Conservation (phyloP, 179 eudicot species). For the Spergularia azorica region DNA sequence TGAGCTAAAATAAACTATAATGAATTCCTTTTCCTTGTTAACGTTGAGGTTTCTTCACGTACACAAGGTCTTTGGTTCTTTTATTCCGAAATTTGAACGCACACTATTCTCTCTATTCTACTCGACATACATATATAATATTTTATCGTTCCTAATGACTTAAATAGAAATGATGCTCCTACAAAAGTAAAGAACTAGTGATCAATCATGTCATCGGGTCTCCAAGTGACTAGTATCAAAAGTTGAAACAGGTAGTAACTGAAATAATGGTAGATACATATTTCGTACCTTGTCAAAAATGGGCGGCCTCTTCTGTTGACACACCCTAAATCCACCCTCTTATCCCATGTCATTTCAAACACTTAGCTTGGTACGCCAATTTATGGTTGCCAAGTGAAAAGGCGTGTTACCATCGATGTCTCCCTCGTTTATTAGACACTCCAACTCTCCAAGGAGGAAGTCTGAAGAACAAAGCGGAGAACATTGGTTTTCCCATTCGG, state of each 20-base stretch:
- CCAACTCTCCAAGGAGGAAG: neutral
- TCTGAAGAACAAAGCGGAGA: conserved; percentile 1
- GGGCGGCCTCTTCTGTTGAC: too few relatives aligned
- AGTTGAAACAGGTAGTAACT: neutral
- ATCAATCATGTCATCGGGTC: neutral
- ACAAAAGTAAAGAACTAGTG: too few relatives aligned
- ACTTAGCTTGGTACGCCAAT: neutral
- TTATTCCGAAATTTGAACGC: too few relatives aligned
- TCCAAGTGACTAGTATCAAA: neutral
- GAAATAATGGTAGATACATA: neutral
- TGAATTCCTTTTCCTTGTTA: too few relatives aligned
- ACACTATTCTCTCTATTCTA: too few relatives aligned
- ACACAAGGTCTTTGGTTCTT: too few relatives aligned
- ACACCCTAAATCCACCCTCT: neutral
- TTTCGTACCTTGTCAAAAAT: too few relatives aligned
- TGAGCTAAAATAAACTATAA: too few relatives aligned
- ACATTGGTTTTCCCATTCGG: neutral
- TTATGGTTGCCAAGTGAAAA: conserved; percentile 1
- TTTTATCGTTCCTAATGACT: too few relatives aligned
- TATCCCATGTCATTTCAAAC: neutral
- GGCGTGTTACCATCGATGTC: conserved; percentile 2
- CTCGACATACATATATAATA: too few relatives aligned
- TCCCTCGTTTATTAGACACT: neutral
- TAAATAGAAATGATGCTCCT: too few relatives aligned
- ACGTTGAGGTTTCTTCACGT: too few relatives aligned